Conservation (phyloP, 2,329 filamentous ascomycete species). For the Camptophora hylomeconis region DNA sequence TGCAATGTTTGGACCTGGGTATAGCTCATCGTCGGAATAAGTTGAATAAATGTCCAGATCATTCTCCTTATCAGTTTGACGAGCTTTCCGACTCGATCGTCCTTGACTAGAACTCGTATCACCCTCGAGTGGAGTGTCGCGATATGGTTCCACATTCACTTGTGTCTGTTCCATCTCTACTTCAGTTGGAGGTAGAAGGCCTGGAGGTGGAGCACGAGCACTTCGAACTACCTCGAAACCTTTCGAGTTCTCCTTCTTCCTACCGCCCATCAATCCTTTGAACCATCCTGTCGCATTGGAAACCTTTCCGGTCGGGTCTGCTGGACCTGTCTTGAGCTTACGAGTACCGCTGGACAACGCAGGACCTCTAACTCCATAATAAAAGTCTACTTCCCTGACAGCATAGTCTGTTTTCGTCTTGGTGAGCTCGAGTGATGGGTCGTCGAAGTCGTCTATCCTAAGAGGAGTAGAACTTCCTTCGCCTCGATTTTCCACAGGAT, state of each 20-base stretch:
- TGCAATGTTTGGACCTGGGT: conserved; percentile 25
- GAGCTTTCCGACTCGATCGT: conserved; percentile 18
- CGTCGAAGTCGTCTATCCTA: conserved; percentile 25
- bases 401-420: conserved; percentile 57
- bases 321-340: conserved; percentile 82
- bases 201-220: conserved; percentile 67
- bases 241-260: conserved; percentile 88
- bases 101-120: no score
- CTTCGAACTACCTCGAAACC: conserved; percentile 95
- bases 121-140: conserved; percentile 42
- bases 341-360: conserved; percentile 74
- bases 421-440: conserved; percentile 31
- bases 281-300: conserved; percentile 86
- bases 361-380: conserved; percentile 83
- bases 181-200: conserved; percentile 34
- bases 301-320: conserved; percentile 84
- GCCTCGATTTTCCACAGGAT: conserved; percentile 35
- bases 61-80: conserved; percentile 5
- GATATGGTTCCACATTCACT: conserved; percentile 51
- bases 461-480: conserved; percentile 24
- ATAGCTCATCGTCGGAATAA: conserved; percentile 3
- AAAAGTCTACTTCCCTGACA: conserved; percentile 90
- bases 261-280: conserved; percentile 62
- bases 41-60: conserved; percentile 5
- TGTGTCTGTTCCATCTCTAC: conserved; percentile 27